Evolutionary conservation across 352 stramenopile genomes (phyloP).

Genomic region (Blastocystis sp.): DNA sequence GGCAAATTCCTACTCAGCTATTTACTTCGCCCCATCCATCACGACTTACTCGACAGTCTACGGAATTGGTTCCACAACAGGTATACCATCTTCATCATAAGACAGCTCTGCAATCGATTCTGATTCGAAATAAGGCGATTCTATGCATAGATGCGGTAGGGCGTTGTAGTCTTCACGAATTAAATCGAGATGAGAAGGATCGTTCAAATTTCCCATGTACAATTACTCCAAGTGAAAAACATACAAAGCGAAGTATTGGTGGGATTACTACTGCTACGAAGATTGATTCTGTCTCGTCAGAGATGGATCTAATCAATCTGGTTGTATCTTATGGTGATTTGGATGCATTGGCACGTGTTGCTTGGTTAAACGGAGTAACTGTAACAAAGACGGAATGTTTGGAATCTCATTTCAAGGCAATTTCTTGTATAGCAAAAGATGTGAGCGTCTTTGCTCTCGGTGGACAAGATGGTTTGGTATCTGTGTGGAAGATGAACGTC

Average conservation of each 20-base stretch:
- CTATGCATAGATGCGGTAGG: background rate
- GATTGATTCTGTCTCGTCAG: background rate
- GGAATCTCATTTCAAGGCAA: background rate
- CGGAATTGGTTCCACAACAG: background rate
- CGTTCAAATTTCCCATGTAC: background rate
- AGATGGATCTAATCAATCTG: background rate
- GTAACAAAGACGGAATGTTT: background rate
- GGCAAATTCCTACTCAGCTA: conserved; percentile 89
- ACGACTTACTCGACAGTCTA: conserved; percentile 63
- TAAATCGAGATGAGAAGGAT: background rate
- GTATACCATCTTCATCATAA: background rate
- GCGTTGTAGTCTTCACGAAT: background rate
- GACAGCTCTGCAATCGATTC: background rate
- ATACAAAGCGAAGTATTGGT: background rate
- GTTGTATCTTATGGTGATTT: background rate
- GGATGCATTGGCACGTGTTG: background rate
- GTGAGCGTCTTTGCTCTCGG: background rate
- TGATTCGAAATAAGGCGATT: background rate
- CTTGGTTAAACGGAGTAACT: background rate
- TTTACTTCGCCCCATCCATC: conserved; percentile 77
- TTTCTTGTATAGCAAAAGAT: background rate
- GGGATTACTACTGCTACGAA: background rate
- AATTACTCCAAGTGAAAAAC: background rate
- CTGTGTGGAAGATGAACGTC: background rate
- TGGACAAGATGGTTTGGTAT: background rate